phyloP scores from a whole-genome alignment of 495 filamentous ascomycete species.

The Talaromyces thailandensis region DNA sequence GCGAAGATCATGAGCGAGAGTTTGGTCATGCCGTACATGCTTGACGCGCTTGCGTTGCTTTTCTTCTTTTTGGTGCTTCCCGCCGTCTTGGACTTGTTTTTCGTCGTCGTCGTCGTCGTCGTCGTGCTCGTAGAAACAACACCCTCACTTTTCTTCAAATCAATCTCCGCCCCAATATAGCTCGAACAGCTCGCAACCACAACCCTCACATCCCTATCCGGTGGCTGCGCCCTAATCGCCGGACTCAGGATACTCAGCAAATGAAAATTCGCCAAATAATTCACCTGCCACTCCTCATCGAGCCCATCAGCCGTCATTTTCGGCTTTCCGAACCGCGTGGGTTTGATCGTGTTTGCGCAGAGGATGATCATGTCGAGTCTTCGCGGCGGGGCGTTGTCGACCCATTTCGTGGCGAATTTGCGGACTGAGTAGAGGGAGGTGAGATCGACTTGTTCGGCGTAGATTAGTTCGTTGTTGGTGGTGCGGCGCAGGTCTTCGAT shows the following conservation, averaged over 20 bases:
- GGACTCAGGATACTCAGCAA: slow-evolving; percentile 83
- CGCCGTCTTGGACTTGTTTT: slow-evolving; percentile 7
- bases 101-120: slow-evolving; percentile 8
- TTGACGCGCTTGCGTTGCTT: slow-evolving; percentile 7
- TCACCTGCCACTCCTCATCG: slow-evolving; percentile 85
- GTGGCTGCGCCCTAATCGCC: slow-evolving; percentile 77
- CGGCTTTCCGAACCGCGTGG: slow-evolving; percentile 47
- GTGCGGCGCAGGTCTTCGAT: slow-evolving; percentile 76
- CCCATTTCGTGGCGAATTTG: slow-evolving; percentile 95
- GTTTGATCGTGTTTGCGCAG: slow-evolving; percentile 62
- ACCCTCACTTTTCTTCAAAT: slow-evolving; percentile 36
- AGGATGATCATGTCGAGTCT: slow-evolving; percentile 91
- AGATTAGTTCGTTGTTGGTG: slow-evolving; percentile 84
- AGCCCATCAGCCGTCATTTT: slow-evolving; percentile 63
- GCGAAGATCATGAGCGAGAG: slow-evolving; percentile 83
- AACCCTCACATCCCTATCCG: slow-evolving; percentile 86
- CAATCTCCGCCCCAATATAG: slow-evolving; percentile 63
- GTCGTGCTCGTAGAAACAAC: slow-evolving; percentile 15
- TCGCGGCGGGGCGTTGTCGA: slow-evolving; percentile 86
- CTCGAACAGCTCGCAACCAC: slow-evolving; percentile 78
- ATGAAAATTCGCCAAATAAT: slow-evolving; percentile 94
- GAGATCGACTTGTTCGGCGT: slow-evolving; percentile 90
- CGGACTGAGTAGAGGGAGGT: slow-evolving; percentile 79
- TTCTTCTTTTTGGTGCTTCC: slow-evolving; percentile 11
- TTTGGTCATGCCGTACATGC: slow-evolving; percentile 78